Base-by-base conservation (phyloP, 2,329 filamentous ascomycete genomes). In the Corynespora cassiicola region DNA sequence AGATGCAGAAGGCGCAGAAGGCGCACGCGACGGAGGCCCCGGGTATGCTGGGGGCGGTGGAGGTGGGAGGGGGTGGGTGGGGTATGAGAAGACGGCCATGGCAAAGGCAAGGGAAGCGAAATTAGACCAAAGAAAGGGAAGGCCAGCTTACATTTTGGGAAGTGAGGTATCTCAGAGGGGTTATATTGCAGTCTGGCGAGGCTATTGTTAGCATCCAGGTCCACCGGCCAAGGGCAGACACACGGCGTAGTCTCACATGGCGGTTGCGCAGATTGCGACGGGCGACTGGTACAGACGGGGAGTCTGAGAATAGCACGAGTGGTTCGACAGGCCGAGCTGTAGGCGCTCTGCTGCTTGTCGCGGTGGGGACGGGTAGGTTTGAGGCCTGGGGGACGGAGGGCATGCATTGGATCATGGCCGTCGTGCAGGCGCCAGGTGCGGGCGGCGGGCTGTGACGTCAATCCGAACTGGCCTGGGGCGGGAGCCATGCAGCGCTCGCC, bases 121-220 rank as follows among this genome's bases (percentile, higher is more conserved):
- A 19, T 17, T 43, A 37, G 20, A 26, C 33, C 16, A 36, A 43
- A 42, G 27, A 37, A 39, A 33, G 30, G 18, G 53, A 58, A 60
- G 58, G 49, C 54, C 48, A 50, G 52, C 65, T 66, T 66, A 68
- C 65, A 68, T 68, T 31, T 28, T 52, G 50, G 46, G 38, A 42
- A 27, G n/a, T n/a, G n/a, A n/a, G n/a, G n/a, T n/a, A n/a, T n/a
- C n/a, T 31, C 27, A 25, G 41, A n/a, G 45, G 52, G 36, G 28
- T 41, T 55, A 45, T 54, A 47, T 44, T 29, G 42, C 31, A 34
- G 39, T 42, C 47, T 53, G 29, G 25, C 5, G 39, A 38, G 30
- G 36, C 43, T 47, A 50, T 51, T 52, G 50, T 65, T 50, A 63
- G 58, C 52, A 53, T 20, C n/a, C 36, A 36, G 31, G 29, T 12